phyloP scores from a whole-genome alignment of 2,329 filamentous ascomycete species.

The Nigrospora osmanthi region DNA sequence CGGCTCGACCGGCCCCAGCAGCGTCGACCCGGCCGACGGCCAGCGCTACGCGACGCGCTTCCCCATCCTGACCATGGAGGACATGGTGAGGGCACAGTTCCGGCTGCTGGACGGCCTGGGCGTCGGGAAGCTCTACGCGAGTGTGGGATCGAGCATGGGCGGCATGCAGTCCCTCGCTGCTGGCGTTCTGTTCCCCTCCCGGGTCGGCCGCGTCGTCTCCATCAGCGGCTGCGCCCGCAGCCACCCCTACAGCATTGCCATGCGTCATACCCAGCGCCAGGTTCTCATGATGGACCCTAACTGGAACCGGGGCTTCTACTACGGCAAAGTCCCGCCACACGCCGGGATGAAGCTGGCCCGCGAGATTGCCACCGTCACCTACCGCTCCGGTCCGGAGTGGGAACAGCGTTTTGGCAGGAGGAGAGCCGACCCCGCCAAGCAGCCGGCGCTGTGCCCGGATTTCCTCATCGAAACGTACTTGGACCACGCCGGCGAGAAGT shows the following conservation, averaged over 20 bases:
- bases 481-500: constrained; percentile 97
- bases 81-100: constrained; percentile 97
- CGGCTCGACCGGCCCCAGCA: constrained; percentile 85
- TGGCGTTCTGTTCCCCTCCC: constrained; percentile 72
- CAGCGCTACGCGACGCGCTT: constrained; percentile 89
- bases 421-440: constrained; percentile 76
- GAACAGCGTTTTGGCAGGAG: constrained; percentile 87
- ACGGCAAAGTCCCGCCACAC: constrained; percentile 80
- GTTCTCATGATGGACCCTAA: constrained; percentile 99
- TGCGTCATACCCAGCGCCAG: constrained; percentile 95
- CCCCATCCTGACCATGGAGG: constrained; percentile 89
- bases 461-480: constrained; percentile 98
- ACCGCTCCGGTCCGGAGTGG: constrained; percentile 95
- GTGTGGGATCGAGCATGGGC: constrained; percentile 94
- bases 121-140: constrained; percentile 76
- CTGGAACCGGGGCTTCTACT: constrained; percentile 95
- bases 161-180: constrained; percentile 95
- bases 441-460: constrained; percentile 90
- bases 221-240: constrained; percentile 91
- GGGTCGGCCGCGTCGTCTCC: constrained; percentile 75
- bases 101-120: constrained; percentile 72
- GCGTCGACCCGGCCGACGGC: constrained; percentile 80
- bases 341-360: constrained; percentile 96
- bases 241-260: constrained; percentile 96
- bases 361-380: constrained; percentile 96